Evolutionary conservation across 768 basidiomycete genomes (phyloP).

Genomic region (Artomyces pyxidatus): DNA sequence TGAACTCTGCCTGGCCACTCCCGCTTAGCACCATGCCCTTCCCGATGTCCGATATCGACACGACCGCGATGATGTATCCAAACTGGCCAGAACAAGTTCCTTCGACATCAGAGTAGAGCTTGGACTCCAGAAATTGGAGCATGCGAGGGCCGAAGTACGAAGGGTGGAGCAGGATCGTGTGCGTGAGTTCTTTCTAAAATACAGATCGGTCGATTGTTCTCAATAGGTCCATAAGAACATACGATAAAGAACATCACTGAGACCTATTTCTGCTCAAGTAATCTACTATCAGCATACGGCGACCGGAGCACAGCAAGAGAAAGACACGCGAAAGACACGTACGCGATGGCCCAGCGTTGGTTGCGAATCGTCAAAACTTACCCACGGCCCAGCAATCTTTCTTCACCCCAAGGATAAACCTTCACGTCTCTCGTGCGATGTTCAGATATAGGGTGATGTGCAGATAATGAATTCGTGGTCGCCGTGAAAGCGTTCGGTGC

Average conservation of each 20-base stretch:
- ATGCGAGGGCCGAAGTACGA: slow-evolving; percentile 97
- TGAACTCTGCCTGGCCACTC: slow-evolving; percentile 93
- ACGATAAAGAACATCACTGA: slow-evolving; percentile 82
- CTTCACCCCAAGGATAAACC: too few species aligned
- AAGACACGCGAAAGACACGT: too few species aligned
- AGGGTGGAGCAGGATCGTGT: slow-evolving; percentile 94
- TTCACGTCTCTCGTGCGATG: too few species aligned
- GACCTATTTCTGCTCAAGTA: too few species aligned
- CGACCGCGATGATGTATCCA: slow-evolving; percentile 90
- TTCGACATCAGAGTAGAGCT: slow-evolving; percentile 93
- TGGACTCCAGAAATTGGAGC: slow-evolving; percentile 86
- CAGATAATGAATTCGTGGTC: too few species aligned
- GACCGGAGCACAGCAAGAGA: too few species aligned
- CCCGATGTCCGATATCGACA: slow-evolving; percentile 85
- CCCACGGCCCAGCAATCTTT: too few species aligned
- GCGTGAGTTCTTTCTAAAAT: slow-evolving; percentile 87
- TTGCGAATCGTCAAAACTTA: too few species aligned
- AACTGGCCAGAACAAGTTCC: slow-evolving; percentile 95
- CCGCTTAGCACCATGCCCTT: slow-evolving; percentile 89
- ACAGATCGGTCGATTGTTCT: background rate
- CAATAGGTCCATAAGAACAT: slow-evolving; percentile 23
- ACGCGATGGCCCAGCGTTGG: too few species aligned
- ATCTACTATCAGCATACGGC: too few species aligned
- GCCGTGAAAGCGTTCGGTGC: too few species aligned
- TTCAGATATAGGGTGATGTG: too few species aligned